Evolutionary conservation across 495 filamentous ascomycete genomes (phyloP).

Genomic region (Aspergillus saccharolyticus): DNA sequence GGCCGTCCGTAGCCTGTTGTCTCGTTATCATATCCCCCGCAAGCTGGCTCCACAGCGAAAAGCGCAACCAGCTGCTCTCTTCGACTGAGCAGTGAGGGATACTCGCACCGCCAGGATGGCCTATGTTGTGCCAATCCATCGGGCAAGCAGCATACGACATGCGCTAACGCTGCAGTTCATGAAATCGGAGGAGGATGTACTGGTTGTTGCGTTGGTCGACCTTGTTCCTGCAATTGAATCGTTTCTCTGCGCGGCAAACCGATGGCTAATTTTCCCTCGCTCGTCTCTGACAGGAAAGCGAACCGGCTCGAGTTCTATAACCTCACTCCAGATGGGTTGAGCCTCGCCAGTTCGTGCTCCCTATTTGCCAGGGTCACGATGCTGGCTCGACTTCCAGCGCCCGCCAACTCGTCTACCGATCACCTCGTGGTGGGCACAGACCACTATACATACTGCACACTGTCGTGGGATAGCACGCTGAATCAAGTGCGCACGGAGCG

Average conservation of each 20-base stretch:
- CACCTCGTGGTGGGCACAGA: slow-evolving; percentile 92
- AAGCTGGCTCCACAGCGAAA: neutral
- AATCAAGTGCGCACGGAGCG: slow-evolving; percentile 62
- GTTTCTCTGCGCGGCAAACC: neutral
- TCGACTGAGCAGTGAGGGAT: neutral
- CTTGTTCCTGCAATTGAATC: neutral
- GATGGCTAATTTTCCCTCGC: slow-evolving; percentile 8
- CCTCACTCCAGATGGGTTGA: slow-evolving; percentile 54
- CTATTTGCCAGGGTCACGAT: slow-evolving; percentile 83
- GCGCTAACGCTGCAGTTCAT: slow-evolving; percentile 77
- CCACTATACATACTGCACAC: slow-evolving; percentile 80
- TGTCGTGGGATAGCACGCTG: slow-evolving; percentile 70
- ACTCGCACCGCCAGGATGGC: slow-evolving; percentile 57
- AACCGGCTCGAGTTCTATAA: slow-evolving; percentile 85
- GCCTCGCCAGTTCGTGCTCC: slow-evolving; percentile 55
- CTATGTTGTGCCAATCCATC: slow-evolving; percentile 90
- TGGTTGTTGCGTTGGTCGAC: slow-evolving; percentile 76
- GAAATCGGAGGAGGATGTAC: slow-evolving; percentile 64
- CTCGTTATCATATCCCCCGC: neutral
- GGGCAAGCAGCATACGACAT: slow-evolving; percentile 83
- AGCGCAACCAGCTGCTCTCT: neutral
- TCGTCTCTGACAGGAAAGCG: slow-evolving; percentile 59
- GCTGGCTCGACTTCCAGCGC: slow-evolving; percentile 70
- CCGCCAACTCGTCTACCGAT: slow-evolving; percentile 66
- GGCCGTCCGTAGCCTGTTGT: neutral